Percentiles rank a stretch among this genome's conserved stretches.
These are phyloP conservation scores for Sordariomycetes sp. DNA, from an alignment of 2,329 filamentous ascomycete genomes.

Conservation along the genomic window DNA sequence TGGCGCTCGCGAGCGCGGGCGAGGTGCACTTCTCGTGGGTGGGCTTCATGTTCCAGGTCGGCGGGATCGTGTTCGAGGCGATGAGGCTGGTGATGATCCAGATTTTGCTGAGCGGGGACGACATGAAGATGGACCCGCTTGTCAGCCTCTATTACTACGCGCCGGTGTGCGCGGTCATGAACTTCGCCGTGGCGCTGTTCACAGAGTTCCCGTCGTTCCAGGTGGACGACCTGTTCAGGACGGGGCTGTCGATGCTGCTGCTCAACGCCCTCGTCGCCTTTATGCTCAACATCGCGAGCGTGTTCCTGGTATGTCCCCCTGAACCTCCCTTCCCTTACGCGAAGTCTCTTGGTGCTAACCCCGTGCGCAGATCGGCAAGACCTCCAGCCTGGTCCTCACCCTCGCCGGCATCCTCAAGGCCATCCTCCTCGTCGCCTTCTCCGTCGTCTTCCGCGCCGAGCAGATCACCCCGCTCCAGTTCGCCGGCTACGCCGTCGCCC, in stretches of 20 bases:
- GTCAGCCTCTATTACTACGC: slow-evolving; percentile 87
- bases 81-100: slow-evolving; percentile 78
- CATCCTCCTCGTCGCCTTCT: slow-evolving; percentile 68
- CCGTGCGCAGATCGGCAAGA: slow-evolving; percentile 66
- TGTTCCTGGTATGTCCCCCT: slow-evolving; percentile 60
- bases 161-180: slow-evolving; percentile 74
- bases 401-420: slow-evolving; percentile 82
- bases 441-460: slow-evolving; percentile 69
- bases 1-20: slow-evolving; percentile 42
- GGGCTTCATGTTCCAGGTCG: slow-evolving; percentile 60
- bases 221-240: slow-evolving; percentile 51
- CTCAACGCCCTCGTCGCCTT: slow-evolving; percentile 73
- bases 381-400: slow-evolving; percentile 75
- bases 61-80: slow-evolving; percentile 71
- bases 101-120: slow-evolving; percentile 63
- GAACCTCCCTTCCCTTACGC: neutral
- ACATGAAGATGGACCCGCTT: slow-evolving; percentile 79
- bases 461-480: slow-evolving; percentile 60
- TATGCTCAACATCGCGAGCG: slow-evolving; percentile 70
- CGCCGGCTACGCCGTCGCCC: slow-evolving; percentile 67
- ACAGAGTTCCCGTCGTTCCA: slow-evolving; percentile 59
- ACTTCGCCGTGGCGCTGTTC: slow-evolving; percentile 57
- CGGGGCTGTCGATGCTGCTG: slow-evolving; percentile 56
- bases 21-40: slow-evolving; percentile 59
- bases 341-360: slow-evolving; percentile 6